phyloP scores from a whole-genome alignment of 768 basidiomycete genomes.

The Pulveroboletus sp. region DNA sequence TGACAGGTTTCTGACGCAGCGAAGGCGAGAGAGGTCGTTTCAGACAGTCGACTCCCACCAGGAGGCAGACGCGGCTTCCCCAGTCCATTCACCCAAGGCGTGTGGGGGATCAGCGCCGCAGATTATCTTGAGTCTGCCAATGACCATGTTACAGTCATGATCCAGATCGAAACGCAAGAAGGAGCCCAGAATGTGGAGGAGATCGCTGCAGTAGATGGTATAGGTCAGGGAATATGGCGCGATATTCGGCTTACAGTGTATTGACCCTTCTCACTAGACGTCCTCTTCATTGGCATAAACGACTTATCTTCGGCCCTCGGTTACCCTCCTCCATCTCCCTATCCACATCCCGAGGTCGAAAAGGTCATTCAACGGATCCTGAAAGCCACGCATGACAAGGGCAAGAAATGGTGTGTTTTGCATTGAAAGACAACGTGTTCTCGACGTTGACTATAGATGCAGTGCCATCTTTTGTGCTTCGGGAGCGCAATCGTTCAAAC shows the following conservation, averaged over 20 bases:
- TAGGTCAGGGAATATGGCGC: constrained; percentile 40
- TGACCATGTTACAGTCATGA: constrained; percentile 49
- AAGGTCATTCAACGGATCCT: constrained; percentile 53
- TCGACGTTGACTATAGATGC: not conserved
- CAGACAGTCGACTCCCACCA: constrained; percentile 61
- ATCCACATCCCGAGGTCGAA: constrained; percentile 64
- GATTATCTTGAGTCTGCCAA: constrained; percentile 59
- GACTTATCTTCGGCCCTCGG: constrained; percentile 64
- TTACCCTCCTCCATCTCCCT: constrained; percentile 56
- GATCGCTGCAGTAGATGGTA: constrained; percentile 58
- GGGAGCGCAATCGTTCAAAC: constrained; percentile 41
- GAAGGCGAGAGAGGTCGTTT: constrained; percentile 53
- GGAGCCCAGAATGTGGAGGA: constrained; percentile 55
- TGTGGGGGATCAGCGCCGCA: constrained; percentile 48
- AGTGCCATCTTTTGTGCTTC: constrained; percentile 50
- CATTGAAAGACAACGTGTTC: not conserved
- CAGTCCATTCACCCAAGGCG: constrained; percentile 55
- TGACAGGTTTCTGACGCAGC: constrained; percentile 48
- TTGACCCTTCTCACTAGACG: not conserved
- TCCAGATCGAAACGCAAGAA: constrained; percentile 65
- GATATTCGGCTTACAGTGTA: too few species aligned
- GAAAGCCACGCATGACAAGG: constrained; percentile 43
- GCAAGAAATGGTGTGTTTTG: constrained; percentile 60
- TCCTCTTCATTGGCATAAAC: constrained; percentile 51
- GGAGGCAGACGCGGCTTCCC: constrained; percentile 61